Percentiles rank a stretch among this genome's conserved stretches.
Conservation (phyloP, 176 grass and related monocot genomes). For the Juncus effusus region DNA sequence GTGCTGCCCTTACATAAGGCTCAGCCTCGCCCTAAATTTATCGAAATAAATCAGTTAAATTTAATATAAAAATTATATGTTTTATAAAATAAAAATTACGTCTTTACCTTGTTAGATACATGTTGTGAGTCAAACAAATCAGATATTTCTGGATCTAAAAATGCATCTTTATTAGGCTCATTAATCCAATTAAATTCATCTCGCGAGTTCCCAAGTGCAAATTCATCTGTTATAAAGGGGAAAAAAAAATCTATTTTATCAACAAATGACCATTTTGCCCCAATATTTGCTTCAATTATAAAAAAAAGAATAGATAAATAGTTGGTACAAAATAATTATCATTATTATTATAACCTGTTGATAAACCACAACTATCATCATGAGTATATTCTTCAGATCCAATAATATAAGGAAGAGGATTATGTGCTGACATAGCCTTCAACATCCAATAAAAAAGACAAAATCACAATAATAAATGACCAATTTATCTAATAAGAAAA, state of each 20-base stretch:
- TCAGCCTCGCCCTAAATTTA: conserved; percentile 43
- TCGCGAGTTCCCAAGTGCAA: conserved; percentile 3
- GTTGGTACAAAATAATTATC: neutral
- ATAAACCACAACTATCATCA: conserved; percentile 57
- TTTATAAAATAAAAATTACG: neutral
- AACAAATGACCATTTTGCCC: conserved; percentile 8
- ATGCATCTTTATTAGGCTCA: conserved; percentile 31
- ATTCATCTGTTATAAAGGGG: conserved; percentile 46
- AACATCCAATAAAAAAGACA: conserved; percentile 9
- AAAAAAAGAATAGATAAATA: too few species aligned
- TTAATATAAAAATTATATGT: neutral
- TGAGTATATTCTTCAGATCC: conserved; percentile 79
- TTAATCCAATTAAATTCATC: conserved; percentile 51
- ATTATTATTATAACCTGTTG: conserved; percentile 45
- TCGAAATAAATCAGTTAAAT: conserved; percentile 13
- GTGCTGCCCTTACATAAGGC: conserved; percentile 45
- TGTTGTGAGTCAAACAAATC: conserved; percentile 43
- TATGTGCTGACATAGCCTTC: conserved; percentile 48
- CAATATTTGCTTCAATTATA: too few species aligned
- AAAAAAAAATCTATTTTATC: conserved; percentile 11
- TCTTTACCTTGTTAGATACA: conserved; percentile 39
- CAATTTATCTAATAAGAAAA: neutral
- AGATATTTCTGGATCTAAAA: conserved; percentile 26
- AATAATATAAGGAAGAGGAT: conserved; percentile 64
- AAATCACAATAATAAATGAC: conserved; percentile 1